These are phyloP conservation scores for Hyaloperonospora arabidopsidis DNA, from an alignment of 352 stramenopile species.

Conservation along the genomic window DNA sequence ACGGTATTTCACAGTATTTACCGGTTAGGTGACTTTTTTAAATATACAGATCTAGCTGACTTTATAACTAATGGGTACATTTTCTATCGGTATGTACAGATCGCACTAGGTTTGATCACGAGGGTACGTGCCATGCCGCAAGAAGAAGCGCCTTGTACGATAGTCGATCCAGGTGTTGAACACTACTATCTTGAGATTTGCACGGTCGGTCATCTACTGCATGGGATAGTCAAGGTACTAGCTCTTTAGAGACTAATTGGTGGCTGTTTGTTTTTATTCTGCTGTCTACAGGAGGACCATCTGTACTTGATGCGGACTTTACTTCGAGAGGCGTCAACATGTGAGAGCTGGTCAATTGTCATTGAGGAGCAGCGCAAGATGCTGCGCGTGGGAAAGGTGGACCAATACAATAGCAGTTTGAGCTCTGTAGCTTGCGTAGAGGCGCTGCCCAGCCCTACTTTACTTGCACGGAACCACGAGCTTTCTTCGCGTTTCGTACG, in stretches of 20 bases:
- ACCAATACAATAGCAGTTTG: conserved; percentile 45
- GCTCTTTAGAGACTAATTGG: neutral
- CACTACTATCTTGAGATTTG: conserved; percentile 81
- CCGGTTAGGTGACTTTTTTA: too few relatives aligned
- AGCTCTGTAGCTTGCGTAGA: conserved; percentile 25
- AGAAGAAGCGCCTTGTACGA: conserved; percentile 45
- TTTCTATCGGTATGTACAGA: conserved; percentile 22
- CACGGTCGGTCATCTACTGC: conserved; percentile 31
- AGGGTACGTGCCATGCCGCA: conserved; percentile 71
- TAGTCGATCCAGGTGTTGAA: conserved; percentile 47
- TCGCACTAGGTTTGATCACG: conserved; percentile 56
- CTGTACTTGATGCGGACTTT: conserved; percentile 71
- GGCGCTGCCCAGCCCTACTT: conserved; percentile 53
- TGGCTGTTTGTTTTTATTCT: neutral
- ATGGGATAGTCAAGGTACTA: neutral
- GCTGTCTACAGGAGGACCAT: conserved; percentile 39
- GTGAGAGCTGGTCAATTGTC: conserved; percentile 77
- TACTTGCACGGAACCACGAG: conserved; percentile 70
- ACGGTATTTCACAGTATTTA: too few relatives aligned
- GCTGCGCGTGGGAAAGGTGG: conserved; percentile 37
- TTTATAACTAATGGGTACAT: conserved; percentile 1
- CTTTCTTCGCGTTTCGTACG: conserved; percentile 78
- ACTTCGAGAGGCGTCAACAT: conserved; percentile 63
- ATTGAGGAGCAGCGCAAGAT: conserved; percentile 81
- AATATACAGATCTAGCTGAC: too few relatives aligned